phyloP scores from a whole-genome alignment of 2,329 filamentous ascomycete genomes.

The Lachnellula hyalina region DNA sequence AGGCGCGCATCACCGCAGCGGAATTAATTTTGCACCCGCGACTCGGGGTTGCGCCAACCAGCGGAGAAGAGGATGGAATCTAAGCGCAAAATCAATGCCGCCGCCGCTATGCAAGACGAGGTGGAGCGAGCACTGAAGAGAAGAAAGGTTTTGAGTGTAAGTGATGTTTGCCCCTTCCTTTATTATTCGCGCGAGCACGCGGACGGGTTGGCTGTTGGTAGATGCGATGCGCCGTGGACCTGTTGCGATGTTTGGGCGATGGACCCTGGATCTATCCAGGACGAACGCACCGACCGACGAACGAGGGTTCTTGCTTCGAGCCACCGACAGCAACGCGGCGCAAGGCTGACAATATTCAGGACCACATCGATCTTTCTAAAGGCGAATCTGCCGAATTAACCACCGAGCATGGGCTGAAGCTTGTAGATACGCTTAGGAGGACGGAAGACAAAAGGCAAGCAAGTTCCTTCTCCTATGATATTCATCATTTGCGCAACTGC shows the following conservation, averaged over 20 bases:
- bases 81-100: slow-evolving; percentile 49
- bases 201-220: background rate
- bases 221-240: slow-evolving; percentile 7
- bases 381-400: slow-evolving; percentile 63
- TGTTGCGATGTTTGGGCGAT: slow-evolving; percentile 18
- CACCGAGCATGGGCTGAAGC: slow-evolving; percentile 63
- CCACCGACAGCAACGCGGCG: background rate
- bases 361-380: slow-evolving; percentile 19
- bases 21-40: slow-evolving; percentile 2
- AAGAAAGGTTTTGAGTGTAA: slow-evolving; percentile 50
- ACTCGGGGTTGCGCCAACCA: slow-evolving; percentile 2
- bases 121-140: slow-evolving; percentile 53
- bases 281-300: slow-evolving; percentile 17
- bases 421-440: slow-evolving; percentile 68
- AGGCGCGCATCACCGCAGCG: slow-evolving; percentile 7
- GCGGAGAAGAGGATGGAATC: slow-evolving; percentile 28
- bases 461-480: slow-evolving; percentile 32
- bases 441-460: slow-evolving; percentile 87
- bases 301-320: slow-evolving; percentile 7
- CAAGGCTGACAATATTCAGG: slow-evolving; percentile 29
- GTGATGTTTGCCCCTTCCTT: slow-evolving; percentile 30
- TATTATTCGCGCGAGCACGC: slow-evolving; percentile 5
- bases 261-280: slow-evolving; percentile 8
- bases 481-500: background rate
- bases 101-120: slow-evolving; percentile 42